These are phyloP conservation scores for Pichia scutulata DNA, from an alignment of 805 yeast genomes.

Conservation along the genomic window DNA sequence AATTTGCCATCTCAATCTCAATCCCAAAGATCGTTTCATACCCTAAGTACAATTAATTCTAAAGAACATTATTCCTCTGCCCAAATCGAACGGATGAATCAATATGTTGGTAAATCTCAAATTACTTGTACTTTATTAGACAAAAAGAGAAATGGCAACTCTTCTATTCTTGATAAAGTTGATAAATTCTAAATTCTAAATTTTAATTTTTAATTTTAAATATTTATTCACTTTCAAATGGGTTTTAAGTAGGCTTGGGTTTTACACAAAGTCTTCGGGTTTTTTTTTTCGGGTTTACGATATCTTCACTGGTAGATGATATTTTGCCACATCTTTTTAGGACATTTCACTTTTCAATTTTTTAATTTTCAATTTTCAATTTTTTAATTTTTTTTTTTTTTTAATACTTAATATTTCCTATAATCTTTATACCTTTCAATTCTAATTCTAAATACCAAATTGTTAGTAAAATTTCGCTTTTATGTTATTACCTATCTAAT, in stretches of 20 bases:
- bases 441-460: neutral
- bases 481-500: neutral
- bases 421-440: neutral
- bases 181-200: neutral
- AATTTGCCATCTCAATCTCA: neutral
- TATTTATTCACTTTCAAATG: neutral
- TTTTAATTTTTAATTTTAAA: too few species aligned
- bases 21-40: neutral
- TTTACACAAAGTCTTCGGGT: neutral
- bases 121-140: neutral
- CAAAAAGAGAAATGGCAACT: neutral
- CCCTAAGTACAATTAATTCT: neutral
- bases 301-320: neutral
- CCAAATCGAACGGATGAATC: conserved; percentile 19
- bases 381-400: neutral
- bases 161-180: neutral
- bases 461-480: too few species aligned
- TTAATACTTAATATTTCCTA: neutral
- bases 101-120: conserved; percentile 2
- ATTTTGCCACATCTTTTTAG: neutral
- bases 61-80: conserved; percentile 9
- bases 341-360: too few species aligned
- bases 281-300: neutral
- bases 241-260: neutral
- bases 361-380: too few species aligned